Conservation (phyloP, 208 protist species). For the Phytomonas sp. region DNA sequence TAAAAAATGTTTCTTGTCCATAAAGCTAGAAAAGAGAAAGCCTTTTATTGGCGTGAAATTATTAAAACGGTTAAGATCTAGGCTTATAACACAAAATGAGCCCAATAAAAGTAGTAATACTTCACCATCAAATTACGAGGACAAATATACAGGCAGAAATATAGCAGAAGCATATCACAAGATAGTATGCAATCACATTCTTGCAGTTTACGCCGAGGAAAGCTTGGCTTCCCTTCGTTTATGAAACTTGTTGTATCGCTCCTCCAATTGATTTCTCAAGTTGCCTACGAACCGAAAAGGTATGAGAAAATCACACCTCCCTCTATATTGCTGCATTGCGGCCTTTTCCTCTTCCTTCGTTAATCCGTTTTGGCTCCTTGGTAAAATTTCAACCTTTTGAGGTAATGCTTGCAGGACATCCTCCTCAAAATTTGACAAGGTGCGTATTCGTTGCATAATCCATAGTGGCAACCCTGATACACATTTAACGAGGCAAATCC, state of each 20-base stretch:
- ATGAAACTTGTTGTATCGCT: slow-evolving; percentile 24
- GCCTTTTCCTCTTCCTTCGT: slow-evolving; percentile 7
- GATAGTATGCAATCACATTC: not conserved
- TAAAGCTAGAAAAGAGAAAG: not conserved
- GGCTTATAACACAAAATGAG: not conserved
- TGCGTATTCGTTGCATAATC: slow-evolving; percentile 28
- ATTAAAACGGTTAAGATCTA: not conserved
- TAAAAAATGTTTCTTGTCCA: no score
- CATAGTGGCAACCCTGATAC: slow-evolving; percentile 28
- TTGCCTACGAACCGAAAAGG: slow-evolving; percentile 78
- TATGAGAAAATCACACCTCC: slow-evolving; percentile 39
- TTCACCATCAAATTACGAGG: not conserved
- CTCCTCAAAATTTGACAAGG: slow-evolving; percentile 45
- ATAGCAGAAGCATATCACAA: not conserved
- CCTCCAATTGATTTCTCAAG: slow-evolving; percentile 47
- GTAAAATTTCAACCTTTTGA: slow-evolving; percentile 64
- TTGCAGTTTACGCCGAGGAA: not conserved
- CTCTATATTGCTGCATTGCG: slow-evolving; percentile 16
- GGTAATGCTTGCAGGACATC: slow-evolving; percentile 51
- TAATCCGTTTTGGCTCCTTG: not conserved
- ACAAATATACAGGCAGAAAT: not conserved
- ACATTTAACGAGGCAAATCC: slow-evolving; percentile 52
- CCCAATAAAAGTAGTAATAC: not conserved
- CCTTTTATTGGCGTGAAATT: not conserved
- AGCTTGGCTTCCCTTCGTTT: slow-evolving; percentile 7